Evolutionary conservation across 306 rosid genomes (phyloP).

Genomic region (Dalbergia cultrata): DNA sequence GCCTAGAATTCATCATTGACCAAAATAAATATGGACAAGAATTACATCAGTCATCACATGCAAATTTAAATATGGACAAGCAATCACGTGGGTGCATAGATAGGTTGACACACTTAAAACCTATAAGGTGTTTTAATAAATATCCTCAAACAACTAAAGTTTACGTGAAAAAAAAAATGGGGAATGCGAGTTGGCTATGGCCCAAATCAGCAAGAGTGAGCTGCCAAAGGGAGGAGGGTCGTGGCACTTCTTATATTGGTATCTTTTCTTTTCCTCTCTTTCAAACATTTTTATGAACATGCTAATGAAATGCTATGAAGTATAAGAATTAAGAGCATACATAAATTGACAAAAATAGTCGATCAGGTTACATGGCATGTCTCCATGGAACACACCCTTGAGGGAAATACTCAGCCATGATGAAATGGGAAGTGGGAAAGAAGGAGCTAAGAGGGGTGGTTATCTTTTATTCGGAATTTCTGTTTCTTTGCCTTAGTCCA

Average conservation of each 20-base stretch:
- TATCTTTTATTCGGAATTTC: no score
- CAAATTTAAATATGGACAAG: neutral
- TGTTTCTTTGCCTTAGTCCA: no score
- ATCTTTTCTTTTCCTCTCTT: neutral
- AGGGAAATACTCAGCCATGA: no score
- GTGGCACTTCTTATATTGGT: no score
- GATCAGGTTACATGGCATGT: no score
- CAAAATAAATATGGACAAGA: slow-evolving; percentile 8
- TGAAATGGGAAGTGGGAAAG: no score
- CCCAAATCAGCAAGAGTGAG: neutral
- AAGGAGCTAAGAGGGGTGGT: no score
- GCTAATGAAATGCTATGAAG: neutral
- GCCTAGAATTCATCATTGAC: slow-evolving; percentile 20
- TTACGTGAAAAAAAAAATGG: neutral
- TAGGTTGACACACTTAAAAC: neutral
- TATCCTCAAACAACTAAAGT: neutral
- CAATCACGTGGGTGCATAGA: neutral
- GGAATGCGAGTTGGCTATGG: neutral
- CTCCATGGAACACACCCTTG: no score
- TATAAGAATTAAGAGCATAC: no score
- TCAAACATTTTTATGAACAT: neutral
- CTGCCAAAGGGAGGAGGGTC: neutral
- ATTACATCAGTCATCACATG: neutral
- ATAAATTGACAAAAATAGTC: no score
- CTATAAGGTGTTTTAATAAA: neutral